Percentiles rank a stretch among this genome's conserved stretches.
Evolutionary conservation across 768 basidiomycete species (phyloP).

Genomic region (Trametopsis cervina): DNA sequence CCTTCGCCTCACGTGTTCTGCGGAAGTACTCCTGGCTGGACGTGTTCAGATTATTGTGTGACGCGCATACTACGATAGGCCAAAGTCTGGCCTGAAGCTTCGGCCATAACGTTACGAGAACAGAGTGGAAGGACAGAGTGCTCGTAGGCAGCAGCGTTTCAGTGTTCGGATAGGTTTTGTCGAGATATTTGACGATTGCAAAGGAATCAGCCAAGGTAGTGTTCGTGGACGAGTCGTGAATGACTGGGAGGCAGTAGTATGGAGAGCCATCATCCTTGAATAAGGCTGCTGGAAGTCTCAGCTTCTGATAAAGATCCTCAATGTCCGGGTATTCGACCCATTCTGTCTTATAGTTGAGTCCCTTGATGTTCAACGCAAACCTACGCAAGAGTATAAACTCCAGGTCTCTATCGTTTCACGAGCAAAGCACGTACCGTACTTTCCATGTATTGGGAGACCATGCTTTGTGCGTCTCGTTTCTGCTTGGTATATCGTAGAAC

Average conservation of each 20-base stretch:
- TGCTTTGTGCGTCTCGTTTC: conserved; percentile 17
- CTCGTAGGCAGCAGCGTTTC: conserved; percentile 28
- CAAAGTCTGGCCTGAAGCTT: neutral
- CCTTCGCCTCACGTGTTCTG: conserved; percentile 25
- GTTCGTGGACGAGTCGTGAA: conserved; percentile 23
- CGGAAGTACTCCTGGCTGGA: conserved; percentile 28
- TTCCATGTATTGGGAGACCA: conserved; percentile 45
- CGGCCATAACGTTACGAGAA: conserved; percentile 16
- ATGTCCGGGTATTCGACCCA: conserved; percentile 43
- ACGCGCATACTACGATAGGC: conserved; percentile 4
- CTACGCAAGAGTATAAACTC: conserved; percentile 12
- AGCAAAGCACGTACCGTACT: conserved; percentile 25
- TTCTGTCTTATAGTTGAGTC: conserved; percentile 32
- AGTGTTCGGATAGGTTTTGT: conserved; percentile 24
- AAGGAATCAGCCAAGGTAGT: conserved; percentile 19
- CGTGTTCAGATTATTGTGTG: conserved; percentile 18
- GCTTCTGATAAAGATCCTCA: conserved; percentile 22
- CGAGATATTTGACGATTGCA: conserved; percentile 23
- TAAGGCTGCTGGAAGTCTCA: conserved; percentile 26
- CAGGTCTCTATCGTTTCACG: neutral
- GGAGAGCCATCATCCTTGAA: conserved; percentile 13
- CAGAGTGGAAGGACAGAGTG: conserved; percentile 22
- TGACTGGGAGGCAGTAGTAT: conserved; percentile 22
- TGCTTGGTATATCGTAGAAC: conserved; percentile 40
- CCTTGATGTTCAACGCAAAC: conserved; percentile 30